phyloP scores from a whole-genome alignment of 306 rosid genomes.

The Dalbergia oliveri region DNA sequence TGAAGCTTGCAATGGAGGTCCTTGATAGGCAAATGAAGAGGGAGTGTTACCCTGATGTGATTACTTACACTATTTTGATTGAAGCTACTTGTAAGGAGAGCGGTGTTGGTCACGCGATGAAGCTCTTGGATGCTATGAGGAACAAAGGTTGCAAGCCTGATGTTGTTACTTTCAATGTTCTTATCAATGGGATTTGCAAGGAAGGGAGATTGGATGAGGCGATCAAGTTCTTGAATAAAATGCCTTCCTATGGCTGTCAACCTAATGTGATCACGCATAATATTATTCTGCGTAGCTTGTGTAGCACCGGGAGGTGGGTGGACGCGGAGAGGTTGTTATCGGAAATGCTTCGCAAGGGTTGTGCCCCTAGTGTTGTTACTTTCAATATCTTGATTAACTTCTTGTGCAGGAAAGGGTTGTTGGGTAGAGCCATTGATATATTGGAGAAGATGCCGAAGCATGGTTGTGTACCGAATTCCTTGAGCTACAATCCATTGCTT shows the following conservation, averaged over 20 bases:
- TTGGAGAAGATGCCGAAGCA: constrained; percentile 92
- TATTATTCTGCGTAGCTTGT: constrained; percentile 87
- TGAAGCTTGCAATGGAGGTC: constrained; percentile 93
- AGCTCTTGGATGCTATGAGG: constrained; percentile 89
- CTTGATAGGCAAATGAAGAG: constrained; percentile 76
- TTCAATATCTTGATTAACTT: constrained; percentile 95
- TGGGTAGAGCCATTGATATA: constrained; percentile 86
- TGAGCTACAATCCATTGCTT: constrained; percentile 95
- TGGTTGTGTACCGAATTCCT: constrained; percentile 89
- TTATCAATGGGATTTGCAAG: constrained; percentile 90
- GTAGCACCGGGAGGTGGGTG: constrained; percentile 95
- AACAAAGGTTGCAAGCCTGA: constrained; percentile 86
- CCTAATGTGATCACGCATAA: constrained; percentile 88
- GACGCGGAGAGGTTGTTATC: constrained; percentile 82
- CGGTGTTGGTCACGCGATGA: constrained; percentile 91
- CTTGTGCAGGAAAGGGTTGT: constrained; percentile 82
- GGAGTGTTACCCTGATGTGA: constrained; percentile 91
- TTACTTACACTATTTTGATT: constrained; percentile 88
- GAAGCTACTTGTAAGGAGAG: constrained; percentile 93
- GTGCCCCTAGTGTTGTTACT: constrained; percentile 96
- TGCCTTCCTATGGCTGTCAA: constrained; percentile 74
- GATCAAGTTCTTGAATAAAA: constrained; percentile 66
- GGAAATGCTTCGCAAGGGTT: constrained; percentile 87
- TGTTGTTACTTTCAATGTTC: constrained; percentile 92
- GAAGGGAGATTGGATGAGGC: constrained; percentile 93